Percentiles rank a stretch among this genome's conserved stretches.
phyloP scores from a whole-genome alignment of 768 basidiomycete species.

The Pleurotus tuoliensis region DNA sequence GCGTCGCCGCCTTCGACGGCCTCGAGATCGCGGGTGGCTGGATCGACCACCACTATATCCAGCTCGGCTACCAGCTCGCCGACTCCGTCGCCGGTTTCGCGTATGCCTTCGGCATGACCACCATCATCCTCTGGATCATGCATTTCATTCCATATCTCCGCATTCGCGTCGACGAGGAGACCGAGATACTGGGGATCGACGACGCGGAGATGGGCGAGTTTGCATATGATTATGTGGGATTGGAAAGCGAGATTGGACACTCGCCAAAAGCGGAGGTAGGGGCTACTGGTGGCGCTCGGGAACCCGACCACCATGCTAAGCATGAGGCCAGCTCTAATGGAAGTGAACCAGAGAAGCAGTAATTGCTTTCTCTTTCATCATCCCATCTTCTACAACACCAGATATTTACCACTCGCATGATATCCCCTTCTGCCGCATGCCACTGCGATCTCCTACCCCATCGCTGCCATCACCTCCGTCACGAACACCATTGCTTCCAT shows the following conservation, averaged over 20 bases:
- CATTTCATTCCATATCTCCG: conserved; percentile 79
- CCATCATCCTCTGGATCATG: conserved; percentile 84
- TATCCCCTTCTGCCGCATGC: too few relatives aligned
- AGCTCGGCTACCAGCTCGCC: conserved; percentile 84
- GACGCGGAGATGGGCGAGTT: conserved; percentile 89
- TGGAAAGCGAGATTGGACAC: conserved; percentile 57
- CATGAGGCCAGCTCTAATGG: neutral
- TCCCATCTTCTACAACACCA: too few relatives aligned
- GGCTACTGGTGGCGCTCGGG: conserved; percentile 3
- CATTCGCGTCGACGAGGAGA: conserved; percentile 62
- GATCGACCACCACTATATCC: conserved; percentile 78
- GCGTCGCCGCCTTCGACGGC: conserved; percentile 80
- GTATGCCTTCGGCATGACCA: conserved; percentile 78
- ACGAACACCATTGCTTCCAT: too few relatives aligned
- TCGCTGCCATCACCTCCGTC: too few relatives aligned
- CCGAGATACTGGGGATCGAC: conserved; percentile 83
- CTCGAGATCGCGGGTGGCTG: conserved; percentile 75
- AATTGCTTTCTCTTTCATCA: too few relatives aligned
- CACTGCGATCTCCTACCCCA: too few relatives aligned
- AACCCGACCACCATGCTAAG: conserved; percentile 1
- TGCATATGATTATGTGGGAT: conserved; percentile 81
- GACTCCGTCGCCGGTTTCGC: conserved; percentile 61
- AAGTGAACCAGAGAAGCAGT: conserved; percentile 6
- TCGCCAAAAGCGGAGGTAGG: conserved; percentile 1
- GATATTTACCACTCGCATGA: too few relatives aligned